Conservation (phyloP, 306 rosid species). For the Aeschynomene evenia region DNA sequence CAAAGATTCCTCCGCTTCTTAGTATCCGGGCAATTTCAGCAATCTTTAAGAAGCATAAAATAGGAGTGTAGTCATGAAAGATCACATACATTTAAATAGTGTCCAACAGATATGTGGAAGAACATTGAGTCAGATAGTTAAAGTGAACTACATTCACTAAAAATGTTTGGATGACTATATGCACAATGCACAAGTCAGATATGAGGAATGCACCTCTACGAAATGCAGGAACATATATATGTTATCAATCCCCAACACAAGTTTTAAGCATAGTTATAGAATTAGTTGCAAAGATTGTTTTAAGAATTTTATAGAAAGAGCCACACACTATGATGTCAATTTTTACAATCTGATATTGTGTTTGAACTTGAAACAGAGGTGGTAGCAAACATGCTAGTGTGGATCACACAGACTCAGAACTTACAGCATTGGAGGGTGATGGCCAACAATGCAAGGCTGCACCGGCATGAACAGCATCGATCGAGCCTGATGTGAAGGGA, state of each 20-base stretch:
- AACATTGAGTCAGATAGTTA: background rate
- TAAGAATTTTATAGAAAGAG: too few species aligned
- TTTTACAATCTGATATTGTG: too few species aligned
- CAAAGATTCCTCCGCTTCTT: constrained; percentile 68
- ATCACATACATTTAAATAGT: background rate
- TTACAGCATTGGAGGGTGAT: constrained; percentile 93
- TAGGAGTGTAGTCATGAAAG: constrained; percentile 13
- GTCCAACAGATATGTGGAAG: background rate
- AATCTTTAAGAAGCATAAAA: constrained; percentile 38
- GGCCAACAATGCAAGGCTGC: constrained; percentile 99
- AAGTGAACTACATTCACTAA: too few species aligned
- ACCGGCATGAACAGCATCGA: constrained; percentile 93
- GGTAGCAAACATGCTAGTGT: constrained; percentile 5
- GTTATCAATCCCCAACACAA: background rate
- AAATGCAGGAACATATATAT: background rate
- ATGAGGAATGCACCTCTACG: background rate
- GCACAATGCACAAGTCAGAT: too few species aligned
- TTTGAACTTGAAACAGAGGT: too few species aligned
- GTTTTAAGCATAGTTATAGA: background rate
- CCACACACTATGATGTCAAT: too few species aligned
- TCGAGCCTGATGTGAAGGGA: constrained; percentile 83
- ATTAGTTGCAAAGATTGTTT: too few species aligned
- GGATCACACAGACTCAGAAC: constrained; percentile 30
- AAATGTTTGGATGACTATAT: too few species aligned
- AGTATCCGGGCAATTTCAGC: constrained; percentile 71